Conservation (phyloP, 2,329 filamentous ascomycete genomes). For the Acarospora socialis region DNA sequence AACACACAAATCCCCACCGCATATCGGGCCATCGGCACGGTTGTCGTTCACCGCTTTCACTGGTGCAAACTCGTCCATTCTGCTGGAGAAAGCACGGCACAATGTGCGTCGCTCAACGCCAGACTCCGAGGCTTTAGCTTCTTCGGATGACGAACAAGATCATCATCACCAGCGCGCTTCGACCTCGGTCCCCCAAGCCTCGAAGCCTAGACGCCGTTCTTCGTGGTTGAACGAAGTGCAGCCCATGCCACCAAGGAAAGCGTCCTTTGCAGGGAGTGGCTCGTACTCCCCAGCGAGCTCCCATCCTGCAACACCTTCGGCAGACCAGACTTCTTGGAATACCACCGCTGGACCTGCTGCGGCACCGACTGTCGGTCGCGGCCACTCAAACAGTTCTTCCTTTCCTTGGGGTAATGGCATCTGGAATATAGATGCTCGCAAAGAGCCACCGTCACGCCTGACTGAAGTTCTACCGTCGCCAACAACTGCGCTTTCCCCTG, state of each 20-base stretch:
- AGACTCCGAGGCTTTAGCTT: conserved; percentile 84
- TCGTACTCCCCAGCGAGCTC: conserved; percentile 69
- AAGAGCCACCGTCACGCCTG: conserved; percentile 60
- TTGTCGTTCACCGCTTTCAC: conserved; percentile 31
- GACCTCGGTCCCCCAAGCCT: conserved; percentile 35
- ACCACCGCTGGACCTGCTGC: conserved; percentile 23
- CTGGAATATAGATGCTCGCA: conserved; percentile 61
- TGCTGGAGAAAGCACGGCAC: conserved; percentile 59
- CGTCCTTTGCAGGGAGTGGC: conserved; percentile 55
- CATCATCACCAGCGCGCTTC: conserved; percentile 41
- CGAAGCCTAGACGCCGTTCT: conserved; percentile 53
- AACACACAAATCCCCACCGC: no score
- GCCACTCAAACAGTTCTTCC: conserved; percentile 16
- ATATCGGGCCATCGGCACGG: no score
- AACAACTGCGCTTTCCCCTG: conserved; percentile 44
- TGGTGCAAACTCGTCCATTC: conserved; percentile 47
- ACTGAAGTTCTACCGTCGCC: conserved; percentile 64
- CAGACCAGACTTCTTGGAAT: conserved; percentile 41
- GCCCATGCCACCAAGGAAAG: conserved; percentile 52
- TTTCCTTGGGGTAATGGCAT: conserved; percentile 71
- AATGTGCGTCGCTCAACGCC: conserved; percentile 68
- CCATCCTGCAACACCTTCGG: conserved; percentile 65
- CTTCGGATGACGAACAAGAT: conserved; percentile 84
- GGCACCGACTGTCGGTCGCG: conserved; percentile 21
- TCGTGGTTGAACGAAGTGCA: conserved; percentile 84